These are phyloP conservation scores for Flaveria robusta DNA, from an alignment of 129 eudicot species.

Conservation along the genomic window DNA sequence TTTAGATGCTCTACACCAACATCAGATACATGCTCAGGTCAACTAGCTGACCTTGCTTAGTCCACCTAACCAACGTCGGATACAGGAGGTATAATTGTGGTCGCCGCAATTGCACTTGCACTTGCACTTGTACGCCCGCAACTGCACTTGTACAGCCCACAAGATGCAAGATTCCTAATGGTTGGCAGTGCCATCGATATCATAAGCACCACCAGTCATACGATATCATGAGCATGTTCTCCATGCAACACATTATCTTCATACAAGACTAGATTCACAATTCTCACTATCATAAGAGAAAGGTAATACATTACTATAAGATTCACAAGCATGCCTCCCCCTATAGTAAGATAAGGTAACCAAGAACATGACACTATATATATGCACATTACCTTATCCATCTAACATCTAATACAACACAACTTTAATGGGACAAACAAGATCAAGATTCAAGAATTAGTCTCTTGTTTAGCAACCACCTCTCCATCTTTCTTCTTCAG, in stretches of 20 bases:
- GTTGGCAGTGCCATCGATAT: too few species aligned
- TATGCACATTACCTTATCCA: conserved; percentile 21
- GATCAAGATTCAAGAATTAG: conserved; percentile 36
- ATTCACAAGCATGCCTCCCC: conserved; percentile 21
- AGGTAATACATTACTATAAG: background rate
- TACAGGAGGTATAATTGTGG: too few species aligned
- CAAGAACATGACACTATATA: conserved; percentile 24
- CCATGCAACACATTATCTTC: conserved; percentile 6
- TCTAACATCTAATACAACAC: conserved; percentile 17
- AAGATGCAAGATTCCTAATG: too few species aligned
- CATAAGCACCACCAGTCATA: background rate
- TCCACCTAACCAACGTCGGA: too few species aligned
- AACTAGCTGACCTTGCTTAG: too few species aligned
- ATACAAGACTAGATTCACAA: conserved; percentile 22
- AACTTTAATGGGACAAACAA: background rate
- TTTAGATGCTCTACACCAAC: too few species aligned
- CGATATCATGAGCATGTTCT: conserved; percentile 8
- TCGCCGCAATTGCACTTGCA: too few species aligned
- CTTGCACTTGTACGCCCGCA: too few species aligned
- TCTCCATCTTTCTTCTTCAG: conserved; percentile 59
- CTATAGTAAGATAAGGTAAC: conserved; percentile 3
- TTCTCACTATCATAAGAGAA: background rate
- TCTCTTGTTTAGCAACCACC: conserved; percentile 19
- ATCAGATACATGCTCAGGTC: too few species aligned
- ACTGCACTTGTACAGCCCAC: too few species aligned